Conservation (phyloP, 2,329 filamentous ascomycete species). For the Diaporthe ampelina region DNA sequence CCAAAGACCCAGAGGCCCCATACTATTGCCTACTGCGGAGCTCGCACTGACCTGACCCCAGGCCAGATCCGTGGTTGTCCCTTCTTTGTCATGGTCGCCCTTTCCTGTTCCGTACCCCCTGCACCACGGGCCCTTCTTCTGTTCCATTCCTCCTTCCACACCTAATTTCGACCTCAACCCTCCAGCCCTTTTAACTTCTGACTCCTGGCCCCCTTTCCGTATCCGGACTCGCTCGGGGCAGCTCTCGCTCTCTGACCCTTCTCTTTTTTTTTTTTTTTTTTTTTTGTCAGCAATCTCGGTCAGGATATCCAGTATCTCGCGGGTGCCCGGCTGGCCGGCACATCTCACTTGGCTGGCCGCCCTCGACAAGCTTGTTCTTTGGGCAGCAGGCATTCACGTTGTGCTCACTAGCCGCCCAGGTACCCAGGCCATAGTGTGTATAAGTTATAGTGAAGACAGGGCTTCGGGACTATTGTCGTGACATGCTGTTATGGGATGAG, state of each 20-base stretch:
- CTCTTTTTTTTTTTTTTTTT: too few relatives aligned
- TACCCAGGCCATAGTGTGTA: too few relatives aligned
- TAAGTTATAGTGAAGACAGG: too few relatives aligned
- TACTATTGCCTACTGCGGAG: slow-evolving; percentile 17
- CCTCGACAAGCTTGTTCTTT: neutral
- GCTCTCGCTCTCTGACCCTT: neutral
- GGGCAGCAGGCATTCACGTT: too few relatives aligned
- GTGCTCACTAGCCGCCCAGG: too few relatives aligned
- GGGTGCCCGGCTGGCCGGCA: neutral
- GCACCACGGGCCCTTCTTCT: neutral
- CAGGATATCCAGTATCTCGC: neutral
- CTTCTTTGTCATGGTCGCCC: neutral
- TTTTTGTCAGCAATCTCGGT: neutral
- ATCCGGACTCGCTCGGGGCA: slow-evolving; percentile 1
- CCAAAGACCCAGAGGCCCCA: neutral
- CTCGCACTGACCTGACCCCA: slow-evolving; percentile 20
- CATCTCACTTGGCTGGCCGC: neutral
- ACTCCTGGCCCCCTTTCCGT: slow-evolving; percentile 18
- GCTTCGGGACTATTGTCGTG: too few relatives aligned
- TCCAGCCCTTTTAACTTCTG: neutral
- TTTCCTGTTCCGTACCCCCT: slow-evolving; percentile 14
- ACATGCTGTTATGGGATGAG: neutral
- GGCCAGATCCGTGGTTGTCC: neutral
- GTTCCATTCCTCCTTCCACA: neutral
- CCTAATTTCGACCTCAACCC: slow-evolving; percentile 34